These are phyloP conservation scores for Boletus insuetus DNA, from an alignment of 768 basidiomycete genomes.

Conservation along the genomic window DNA sequence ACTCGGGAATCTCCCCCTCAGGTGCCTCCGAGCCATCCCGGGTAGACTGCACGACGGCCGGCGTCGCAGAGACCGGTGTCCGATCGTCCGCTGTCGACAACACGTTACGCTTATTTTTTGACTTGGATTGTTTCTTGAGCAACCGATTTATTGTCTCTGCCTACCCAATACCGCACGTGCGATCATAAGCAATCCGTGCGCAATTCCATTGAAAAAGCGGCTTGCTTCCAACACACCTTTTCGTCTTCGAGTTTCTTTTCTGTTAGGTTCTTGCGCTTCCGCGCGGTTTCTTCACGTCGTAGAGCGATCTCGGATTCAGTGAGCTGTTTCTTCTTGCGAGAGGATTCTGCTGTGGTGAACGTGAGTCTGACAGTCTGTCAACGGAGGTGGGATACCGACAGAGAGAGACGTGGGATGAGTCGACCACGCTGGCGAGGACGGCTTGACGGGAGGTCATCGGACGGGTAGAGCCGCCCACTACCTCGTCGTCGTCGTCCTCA, in stretches of 20 bases:
- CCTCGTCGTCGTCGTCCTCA: constrained; percentile 40
- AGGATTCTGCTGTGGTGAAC: constrained; percentile 2
- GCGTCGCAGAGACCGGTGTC: constrained; percentile 31
- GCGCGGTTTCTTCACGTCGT: constrained; percentile 74
- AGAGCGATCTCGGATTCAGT: constrained; percentile 73
- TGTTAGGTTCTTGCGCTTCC: constrained; percentile 71
- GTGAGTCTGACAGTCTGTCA: background rate
- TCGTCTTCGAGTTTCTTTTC: constrained; percentile 16
- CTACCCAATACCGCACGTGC: constrained; percentile 33
- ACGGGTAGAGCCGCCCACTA: constrained; percentile 32
- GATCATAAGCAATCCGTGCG: background rate
- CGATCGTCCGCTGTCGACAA: constrained; percentile 48
- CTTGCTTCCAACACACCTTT: constrained; percentile 46
- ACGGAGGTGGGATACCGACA: constrained; percentile 29
- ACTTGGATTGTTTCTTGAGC: constrained; percentile 78
- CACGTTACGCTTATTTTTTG: constrained; percentile 57
- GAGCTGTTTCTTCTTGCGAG: constrained; percentile 52
- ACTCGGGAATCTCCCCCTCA: constrained; percentile 43
- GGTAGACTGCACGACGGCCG: constrained; percentile 26
- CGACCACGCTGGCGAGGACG: constrained; percentile 66
- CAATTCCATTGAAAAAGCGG: background rate
- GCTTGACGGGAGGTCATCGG: constrained; percentile 65
- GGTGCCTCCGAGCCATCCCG: constrained; percentile 30
- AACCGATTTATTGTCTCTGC: constrained; percentile 88
- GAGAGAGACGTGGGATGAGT: constrained; percentile 66